phyloP scores from a whole-genome alignment of 306 rosid species.

The Cicer bijugum region DNA sequence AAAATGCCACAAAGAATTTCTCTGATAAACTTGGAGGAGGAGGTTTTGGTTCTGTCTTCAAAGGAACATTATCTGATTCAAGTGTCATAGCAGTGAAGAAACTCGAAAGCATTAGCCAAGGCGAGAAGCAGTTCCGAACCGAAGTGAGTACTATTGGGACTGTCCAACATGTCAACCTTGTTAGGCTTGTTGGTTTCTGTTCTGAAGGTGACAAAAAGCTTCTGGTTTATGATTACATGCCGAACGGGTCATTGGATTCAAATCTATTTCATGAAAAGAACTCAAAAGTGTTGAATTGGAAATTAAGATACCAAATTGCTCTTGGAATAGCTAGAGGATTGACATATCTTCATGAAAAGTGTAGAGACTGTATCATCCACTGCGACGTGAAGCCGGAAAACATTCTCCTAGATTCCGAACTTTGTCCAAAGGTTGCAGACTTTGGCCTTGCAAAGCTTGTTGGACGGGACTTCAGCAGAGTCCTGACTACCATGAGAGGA shows the following conservation, averaged over 20 bases:
- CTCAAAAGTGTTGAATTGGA: slow-evolving; percentile 62
- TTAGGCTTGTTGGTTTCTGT: slow-evolving; percentile 89
- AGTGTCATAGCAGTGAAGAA: slow-evolving; percentile 79
- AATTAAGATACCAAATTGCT: slow-evolving; percentile 77
- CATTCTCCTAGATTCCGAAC: slow-evolving; percentile 75
- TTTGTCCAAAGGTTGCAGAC: slow-evolving; percentile 81
- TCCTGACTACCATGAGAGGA: slow-evolving; percentile 93
- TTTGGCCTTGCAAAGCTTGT: slow-evolving; percentile 91
- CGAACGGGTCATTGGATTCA: slow-evolving; percentile 70
- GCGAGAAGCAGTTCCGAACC: slow-evolving; percentile 88
- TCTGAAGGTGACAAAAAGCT: slow-evolving; percentile 69
- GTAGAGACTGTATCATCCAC: slow-evolving; percentile 88
- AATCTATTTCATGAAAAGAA: slow-evolving; percentile 55
- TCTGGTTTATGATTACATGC: slow-evolving; percentile 85
- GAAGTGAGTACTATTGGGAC: slow-evolving; percentile 91
- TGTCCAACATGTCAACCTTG: slow-evolving; percentile 84
- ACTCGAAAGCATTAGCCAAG: slow-evolving; percentile 82
- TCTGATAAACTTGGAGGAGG: slow-evolving; percentile 89
- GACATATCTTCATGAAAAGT: slow-evolving; percentile 81
- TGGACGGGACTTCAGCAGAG: slow-evolving; percentile 86
- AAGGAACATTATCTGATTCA: slow-evolving; percentile 75
- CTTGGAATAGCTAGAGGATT: slow-evolving; percentile 86
- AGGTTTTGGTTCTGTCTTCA: slow-evolving; percentile 91
- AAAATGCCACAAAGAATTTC: slow-evolving; percentile 83
- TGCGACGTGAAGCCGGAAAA: slow-evolving; percentile 95